These are phyloP conservation scores for Tillandsia fasciculata DNA, from an alignment of 176 grass and related monocot genomes.

Conservation along the genomic window DNA sequence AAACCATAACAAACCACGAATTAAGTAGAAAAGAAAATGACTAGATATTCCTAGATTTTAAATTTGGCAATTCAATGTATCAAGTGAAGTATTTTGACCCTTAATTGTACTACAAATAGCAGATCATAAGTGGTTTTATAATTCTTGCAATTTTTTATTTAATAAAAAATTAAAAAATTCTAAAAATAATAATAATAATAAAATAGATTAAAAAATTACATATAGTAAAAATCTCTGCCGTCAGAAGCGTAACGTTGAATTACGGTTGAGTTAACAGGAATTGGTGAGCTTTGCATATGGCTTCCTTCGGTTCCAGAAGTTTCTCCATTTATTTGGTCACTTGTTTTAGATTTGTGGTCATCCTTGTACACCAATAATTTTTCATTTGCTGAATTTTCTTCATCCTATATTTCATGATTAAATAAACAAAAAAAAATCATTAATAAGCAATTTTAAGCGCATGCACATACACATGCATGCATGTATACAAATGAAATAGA, in stretches of 20 bases:
- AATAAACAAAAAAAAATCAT: neutral
- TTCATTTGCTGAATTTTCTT: conserved; percentile 4
- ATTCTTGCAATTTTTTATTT: too few species aligned
- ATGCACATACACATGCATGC: too few species aligned
- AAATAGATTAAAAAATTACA: conserved; percentile 41
- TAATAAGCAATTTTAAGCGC: too few species aligned
- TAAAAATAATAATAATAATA: neutral
- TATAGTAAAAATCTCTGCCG: conserved; percentile 62
- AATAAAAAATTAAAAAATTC: too few species aligned
- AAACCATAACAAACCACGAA: neutral
- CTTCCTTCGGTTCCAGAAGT: conserved; percentile 11
- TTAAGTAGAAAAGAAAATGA: neutral
- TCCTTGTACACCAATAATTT: conserved; percentile 19
- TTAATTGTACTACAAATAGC: too few species aligned
- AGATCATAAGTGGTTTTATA: too few species aligned
- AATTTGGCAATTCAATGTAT: too few species aligned
- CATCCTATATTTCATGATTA: neutral
- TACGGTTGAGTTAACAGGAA: conserved; percentile 40
- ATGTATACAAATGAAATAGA: too few species aligned
- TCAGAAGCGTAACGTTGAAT: conserved; percentile 16
- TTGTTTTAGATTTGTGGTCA: conserved; percentile 25
- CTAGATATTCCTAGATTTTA: too few species aligned
- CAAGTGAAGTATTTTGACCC: too few species aligned
- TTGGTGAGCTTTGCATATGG: conserved; percentile 46
- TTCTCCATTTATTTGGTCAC: conserved; percentile 11